Conservation (phyloP, 305 asterid genomes). For the Fraxinus sp. region DNA sequence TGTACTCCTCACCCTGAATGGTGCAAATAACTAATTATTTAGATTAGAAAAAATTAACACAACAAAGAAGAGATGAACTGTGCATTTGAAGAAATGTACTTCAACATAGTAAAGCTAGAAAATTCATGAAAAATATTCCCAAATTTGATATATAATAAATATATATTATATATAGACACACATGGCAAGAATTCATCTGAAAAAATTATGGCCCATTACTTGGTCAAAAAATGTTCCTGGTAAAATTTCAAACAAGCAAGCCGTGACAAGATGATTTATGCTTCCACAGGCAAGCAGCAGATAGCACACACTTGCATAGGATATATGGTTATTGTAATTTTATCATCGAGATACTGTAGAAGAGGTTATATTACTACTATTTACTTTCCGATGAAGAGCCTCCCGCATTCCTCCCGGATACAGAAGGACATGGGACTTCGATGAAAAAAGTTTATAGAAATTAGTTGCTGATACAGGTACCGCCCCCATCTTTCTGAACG, state of each 20-base stretch:
- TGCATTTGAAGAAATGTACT: background rate
- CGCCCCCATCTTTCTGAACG: constrained; percentile 61
- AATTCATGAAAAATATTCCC: background rate
- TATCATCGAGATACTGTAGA: background rate
- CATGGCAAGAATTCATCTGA: background rate
- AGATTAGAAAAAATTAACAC: background rate
- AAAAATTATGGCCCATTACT: background rate
- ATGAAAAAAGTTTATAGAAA: constrained; percentile 60
- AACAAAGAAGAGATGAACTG: background rate
- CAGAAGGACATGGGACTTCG: constrained; percentile 64
- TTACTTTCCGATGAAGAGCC: constrained; percentile 87
- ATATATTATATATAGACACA: background rate
- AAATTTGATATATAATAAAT: background rate
- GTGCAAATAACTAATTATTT: background rate
- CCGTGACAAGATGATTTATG: background rate
- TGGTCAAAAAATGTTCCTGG: background rate
- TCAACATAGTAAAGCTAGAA: background rate
- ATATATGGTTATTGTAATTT: background rate
- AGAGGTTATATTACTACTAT: background rate
- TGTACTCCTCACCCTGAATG: constrained; percentile 82
- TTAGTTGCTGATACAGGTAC: constrained; percentile 88
- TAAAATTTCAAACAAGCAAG: background rate
- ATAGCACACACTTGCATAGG: background rate
- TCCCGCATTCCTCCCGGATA: constrained; percentile 93
- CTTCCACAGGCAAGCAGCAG: background rate